Base-by-base conservation (phyloP, 1,139 yeast genomes). In the Geotrichum australiense region DNA sequence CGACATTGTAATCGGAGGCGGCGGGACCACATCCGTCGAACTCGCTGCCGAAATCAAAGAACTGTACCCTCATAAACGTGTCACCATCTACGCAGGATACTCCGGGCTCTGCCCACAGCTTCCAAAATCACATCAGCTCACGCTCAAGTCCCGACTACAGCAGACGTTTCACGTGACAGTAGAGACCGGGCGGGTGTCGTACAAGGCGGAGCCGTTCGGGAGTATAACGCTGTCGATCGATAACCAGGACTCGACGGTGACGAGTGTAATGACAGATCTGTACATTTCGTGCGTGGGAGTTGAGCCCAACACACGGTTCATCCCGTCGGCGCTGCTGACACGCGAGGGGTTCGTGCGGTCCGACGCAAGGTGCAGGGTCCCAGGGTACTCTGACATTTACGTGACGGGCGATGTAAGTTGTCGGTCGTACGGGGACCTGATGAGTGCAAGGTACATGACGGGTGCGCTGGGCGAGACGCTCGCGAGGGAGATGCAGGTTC, bases 1-100 rank as follows among this genome's bases (percentile, higher is more conserved):
- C 59, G 74, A 79, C 33, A 71, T 83, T 54, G 87, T 82, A 47
- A 86, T 84, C 50, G 83, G 87, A 57, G 95, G 95, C 57, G 94
- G 94, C 69, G 94, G 94, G 53, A 91, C 94, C 59, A 84, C 94
- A 35, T 94, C 94, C 65, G 93, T 84, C 46, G 95, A 85, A 64
- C 74, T 81, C 43, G 93, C 94, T 47, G 94, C 89, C 59, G 94
- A 85, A 37, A 39, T 58, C 32, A 51, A 41, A 25, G 43, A 41
- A 16, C 29, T 34, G 7, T 54, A 52, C 37, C 50, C 51, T 6
- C 37, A 42, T 5, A 55, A 55, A 45, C 31, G 43, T 26, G 52
- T 58, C 30, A 45, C 47, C 8, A 40, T 58, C 11, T 56, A 47
- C 44, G 50, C 55, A 35, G 60, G 57, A 16, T 37, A 32, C 37